Conservation (phyloP, 805 yeast genomes). For the Kodamaea hsintzibuensis region DNA sequence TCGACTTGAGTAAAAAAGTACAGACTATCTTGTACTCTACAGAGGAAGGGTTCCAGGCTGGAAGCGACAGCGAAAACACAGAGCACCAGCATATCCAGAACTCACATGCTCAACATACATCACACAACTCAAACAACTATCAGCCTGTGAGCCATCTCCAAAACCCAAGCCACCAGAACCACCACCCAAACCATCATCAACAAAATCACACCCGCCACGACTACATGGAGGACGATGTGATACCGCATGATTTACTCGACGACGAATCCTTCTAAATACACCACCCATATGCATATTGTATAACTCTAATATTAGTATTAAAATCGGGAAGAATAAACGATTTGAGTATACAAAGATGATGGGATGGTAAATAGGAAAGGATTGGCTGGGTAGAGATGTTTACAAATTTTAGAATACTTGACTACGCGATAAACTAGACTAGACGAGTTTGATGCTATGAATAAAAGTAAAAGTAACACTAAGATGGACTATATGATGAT, state of each 20-base stretch:
- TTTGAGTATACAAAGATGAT: too few species aligned
- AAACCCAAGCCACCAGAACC: neutral
- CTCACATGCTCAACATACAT: neutral
- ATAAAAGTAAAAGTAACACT: too few species aligned
- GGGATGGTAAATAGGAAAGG: too few species aligned
- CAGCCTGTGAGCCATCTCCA: slow-evolving; percentile 1
- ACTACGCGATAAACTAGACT: too few species aligned
- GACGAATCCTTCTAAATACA: slow-evolving; percentile 7
- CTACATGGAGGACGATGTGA: slow-evolving; percentile 6
- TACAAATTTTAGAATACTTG: too few species aligned
- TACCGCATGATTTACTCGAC: slow-evolving; percentile 8
- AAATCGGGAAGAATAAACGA: too few species aligned
- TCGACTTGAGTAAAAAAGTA: slow-evolving; percentile 49
- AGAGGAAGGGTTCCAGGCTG: slow-evolving; percentile 78
- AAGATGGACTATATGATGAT: too few species aligned
- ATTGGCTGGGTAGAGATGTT: too few species aligned
- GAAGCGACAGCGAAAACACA: slow-evolving; percentile 25
- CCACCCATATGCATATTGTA: too few species aligned
- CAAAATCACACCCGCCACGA: slow-evolving; percentile 1
- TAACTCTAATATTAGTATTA: too few species aligned
- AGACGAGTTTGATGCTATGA: too few species aligned
- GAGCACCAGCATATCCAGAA: neutral
- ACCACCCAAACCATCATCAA: neutral
- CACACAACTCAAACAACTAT: neutral
- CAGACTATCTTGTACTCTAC: slow-evolving; percentile 78